phyloP scores from a whole-genome alignment of 2,329 filamentous ascomycete genomes.

The Penicillium crustosum region DNA sequence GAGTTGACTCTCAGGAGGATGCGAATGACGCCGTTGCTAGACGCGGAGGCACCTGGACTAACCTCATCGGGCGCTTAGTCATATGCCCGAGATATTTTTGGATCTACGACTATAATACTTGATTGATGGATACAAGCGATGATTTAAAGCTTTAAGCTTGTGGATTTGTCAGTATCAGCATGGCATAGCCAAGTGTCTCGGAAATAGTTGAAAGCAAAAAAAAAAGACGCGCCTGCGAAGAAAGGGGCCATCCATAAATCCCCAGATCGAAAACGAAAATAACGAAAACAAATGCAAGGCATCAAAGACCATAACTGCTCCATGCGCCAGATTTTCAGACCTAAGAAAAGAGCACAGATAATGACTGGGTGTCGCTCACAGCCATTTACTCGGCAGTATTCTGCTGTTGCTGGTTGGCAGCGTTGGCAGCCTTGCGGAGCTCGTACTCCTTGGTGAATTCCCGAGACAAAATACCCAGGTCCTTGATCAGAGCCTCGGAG shows the following conservation, averaged over 20 bases:
- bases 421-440: constrained; percentile 77
- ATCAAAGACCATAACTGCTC: constrained; percentile 20
- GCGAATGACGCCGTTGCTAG: constrained; percentile 31
- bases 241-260: neutral
- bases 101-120: constrained; percentile 1
- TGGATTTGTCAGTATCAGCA: constrained; percentile 3
- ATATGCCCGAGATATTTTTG: constrained; percentile 9
- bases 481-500: constrained; percentile 77
- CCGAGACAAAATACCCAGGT: constrained; percentile 75
- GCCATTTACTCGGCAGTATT: constrained; percentile 27
- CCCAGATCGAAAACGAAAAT: constrained; percentile 4
- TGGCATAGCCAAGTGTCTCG: constrained; percentile 4
- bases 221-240: neutral
- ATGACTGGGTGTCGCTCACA: neutral
- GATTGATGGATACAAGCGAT: neutral
- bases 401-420: constrained; percentile 53
- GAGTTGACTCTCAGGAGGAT: constrained; percentile 29
- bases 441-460: constrained; percentile 94
- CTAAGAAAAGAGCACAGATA: constrained; percentile 1
- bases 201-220: constrained; percentile 3
- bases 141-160: neutral
- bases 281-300: constrained; percentile 11
- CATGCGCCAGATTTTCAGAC: constrained; percentile 21
- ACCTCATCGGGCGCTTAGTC: constrained; percentile 24
- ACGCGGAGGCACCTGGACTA: constrained; percentile 30